Evolutionary conservation across 768 basidiomycete species (phyloP).

Genomic region (Psilocybe tampanensis): DNA sequence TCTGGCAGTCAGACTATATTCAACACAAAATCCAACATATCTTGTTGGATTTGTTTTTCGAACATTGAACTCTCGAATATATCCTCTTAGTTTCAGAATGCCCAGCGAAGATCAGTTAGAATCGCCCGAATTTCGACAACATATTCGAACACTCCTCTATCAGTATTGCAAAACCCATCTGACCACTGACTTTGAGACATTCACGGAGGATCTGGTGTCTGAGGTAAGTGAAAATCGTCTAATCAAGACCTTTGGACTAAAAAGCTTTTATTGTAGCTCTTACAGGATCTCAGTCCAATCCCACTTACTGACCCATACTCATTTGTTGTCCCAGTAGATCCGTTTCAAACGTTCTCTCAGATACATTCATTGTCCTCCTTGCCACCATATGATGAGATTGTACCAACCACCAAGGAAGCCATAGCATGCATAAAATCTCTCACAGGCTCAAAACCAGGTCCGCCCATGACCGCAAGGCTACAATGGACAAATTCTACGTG

Average conservation of each 20-base stretch:
- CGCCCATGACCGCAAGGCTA: conserved; percentile 37
- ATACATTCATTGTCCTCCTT: conserved; percentile 34
- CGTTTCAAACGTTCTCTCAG: conserved; percentile 46
- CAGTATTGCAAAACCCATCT: conserved; percentile 56
- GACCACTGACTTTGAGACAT: conserved; percentile 54
- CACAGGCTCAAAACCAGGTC: conserved; percentile 24
- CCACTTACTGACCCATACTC: conserved; percentile 54
- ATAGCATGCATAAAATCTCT: conserved; percentile 32
- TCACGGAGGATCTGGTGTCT: conserved; percentile 50
- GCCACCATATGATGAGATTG: conserved; percentile 47
- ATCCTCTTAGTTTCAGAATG: neutral
- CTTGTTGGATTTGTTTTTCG: neutral
- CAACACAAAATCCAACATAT: no score
- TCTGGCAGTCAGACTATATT: neutral
- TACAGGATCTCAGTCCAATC: conserved; percentile 44
- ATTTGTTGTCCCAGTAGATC: conserved; percentile 55
- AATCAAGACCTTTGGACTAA: neutral
- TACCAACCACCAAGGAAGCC: conserved; percentile 38
- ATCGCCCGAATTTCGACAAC: conserved; percentile 32
- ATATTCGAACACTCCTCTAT: conserved; percentile 57
- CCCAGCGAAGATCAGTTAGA: conserved; percentile 15
- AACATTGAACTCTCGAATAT: neutral
- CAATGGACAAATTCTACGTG: conserved; percentile 35
- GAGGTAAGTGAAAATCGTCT: conserved; percentile 36
- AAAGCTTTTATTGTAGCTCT: conserved; percentile 28